These are phyloP conservation scores for Dictyostelium discoideum DNA, from an alignment of 78 protist genomes.

Conservation along the genomic window DNA sequence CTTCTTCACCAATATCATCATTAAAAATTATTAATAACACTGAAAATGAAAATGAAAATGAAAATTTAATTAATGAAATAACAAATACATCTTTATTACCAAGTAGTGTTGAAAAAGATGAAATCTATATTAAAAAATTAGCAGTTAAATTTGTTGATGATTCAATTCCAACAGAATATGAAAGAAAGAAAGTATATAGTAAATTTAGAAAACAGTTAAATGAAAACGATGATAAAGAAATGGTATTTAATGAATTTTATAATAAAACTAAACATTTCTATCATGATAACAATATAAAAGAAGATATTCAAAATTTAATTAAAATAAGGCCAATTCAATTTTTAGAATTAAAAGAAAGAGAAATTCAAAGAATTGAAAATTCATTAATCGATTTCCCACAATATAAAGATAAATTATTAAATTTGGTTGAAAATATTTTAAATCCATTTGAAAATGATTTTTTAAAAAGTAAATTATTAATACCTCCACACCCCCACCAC, in stretches of 20 bases:
- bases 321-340: constrained; percentile 2
- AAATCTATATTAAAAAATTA: neutral
- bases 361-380: neutral
- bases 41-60: too few species aligned
- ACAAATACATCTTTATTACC: neutral
- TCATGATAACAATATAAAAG: neutral
- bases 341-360: neutral
- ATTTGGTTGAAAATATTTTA: neutral
- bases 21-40: neutral
- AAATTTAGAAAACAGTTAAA: neutral
- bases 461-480: neutral
- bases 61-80: neutral
- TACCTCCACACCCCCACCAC: too few species aligned
- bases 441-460: neutral
- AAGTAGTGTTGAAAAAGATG: neutral
- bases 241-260: neutral
- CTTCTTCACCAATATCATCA: neutral
- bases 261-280: neutral
- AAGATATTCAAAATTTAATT: neutral
- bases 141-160: neutral
- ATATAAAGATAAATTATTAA: neutral
- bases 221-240: neutral
- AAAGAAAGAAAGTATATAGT: neutral
- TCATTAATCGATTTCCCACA: neutral
- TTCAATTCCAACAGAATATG: constrained; percentile 2